Evolutionary conservation across 805 yeast species (phyloP).

Genomic region (Kazachstania taianensis): DNA sequence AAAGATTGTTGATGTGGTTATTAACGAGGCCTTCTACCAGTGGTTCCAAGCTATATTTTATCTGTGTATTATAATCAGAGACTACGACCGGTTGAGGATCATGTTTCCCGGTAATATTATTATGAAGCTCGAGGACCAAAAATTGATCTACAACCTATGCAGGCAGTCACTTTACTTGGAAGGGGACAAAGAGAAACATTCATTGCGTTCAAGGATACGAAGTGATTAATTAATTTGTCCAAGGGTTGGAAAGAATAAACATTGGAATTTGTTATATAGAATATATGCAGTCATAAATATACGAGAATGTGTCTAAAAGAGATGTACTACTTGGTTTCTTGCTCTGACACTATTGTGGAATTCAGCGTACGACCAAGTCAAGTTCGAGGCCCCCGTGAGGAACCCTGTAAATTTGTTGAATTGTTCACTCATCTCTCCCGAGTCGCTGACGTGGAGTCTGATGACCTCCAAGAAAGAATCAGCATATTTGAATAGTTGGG

Average conservation of each 20-base stretch:
- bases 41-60: slow-evolving; percentile 59
- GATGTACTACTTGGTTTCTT: slow-evolving; percentile 33
- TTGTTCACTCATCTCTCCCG: slow-evolving; percentile 80
- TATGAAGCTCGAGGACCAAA: slow-evolving; percentile 19
- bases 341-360: slow-evolving; percentile 60
- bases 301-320: neutral
- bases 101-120: slow-evolving; percentile 21
- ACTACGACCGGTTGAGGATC: slow-evolving; percentile 23
- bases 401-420: slow-evolving; percentile 72
- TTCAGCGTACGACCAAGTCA: slow-evolving; percentile 88
- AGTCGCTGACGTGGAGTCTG: slow-evolving; percentile 47
- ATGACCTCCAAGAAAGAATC: slow-evolving; percentile 58
- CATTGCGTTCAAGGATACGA: neutral
- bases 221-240: too few species aligned
- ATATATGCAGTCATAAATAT: too few species aligned
- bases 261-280: too few species aligned
- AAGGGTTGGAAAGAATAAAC: neutral
- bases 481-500: slow-evolving; percentile 42
- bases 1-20: slow-evolving; percentile 51
- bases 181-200: neutral
- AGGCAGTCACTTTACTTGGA: slow-evolving; percentile 7
- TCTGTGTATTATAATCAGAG: slow-evolving; percentile 46
- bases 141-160: slow-evolving; percentile 16
- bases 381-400: slow-evolving; percentile 77
- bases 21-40: slow-evolving; percentile 60